Conservation (phyloP, 2,329 filamentous ascomycete genomes). For the Neofusicoccum cordaticola region DNA sequence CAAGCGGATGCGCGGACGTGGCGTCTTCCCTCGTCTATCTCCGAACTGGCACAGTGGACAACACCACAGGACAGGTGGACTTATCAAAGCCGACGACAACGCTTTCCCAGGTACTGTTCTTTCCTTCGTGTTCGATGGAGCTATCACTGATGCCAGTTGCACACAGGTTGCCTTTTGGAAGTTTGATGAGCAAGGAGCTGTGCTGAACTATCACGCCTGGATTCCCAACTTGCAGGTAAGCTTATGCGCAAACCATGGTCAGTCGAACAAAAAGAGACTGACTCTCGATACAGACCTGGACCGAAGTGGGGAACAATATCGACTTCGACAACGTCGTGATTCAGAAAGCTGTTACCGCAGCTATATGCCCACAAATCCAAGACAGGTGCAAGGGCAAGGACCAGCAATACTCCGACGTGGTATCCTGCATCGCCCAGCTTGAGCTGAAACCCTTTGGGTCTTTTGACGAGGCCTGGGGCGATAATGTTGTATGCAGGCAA, state of each 20-base stretch:
- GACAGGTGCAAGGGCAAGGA: constrained; percentile 36
- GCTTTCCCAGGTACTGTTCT: not conserved
- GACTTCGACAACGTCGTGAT: constrained; percentile 28
- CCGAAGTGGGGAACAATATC: constrained; percentile 27
- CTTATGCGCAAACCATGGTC: not conserved
- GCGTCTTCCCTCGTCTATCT: constrained; percentile 40
- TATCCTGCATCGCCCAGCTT: constrained; percentile 34
- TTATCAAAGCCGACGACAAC: not conserved
- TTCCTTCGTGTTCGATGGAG: no score
- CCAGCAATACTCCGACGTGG: constrained; percentile 35
- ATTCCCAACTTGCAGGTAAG: constrained; percentile 39
- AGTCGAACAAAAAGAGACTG: not conserved
- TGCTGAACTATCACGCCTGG: constrained; percentile 45
- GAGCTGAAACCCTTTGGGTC: constrained; percentile 37
- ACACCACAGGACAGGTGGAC: not conserved
- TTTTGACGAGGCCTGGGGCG: constrained; percentile 45
- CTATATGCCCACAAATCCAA: constrained; percentile 36
- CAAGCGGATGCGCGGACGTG: constrained; percentile 35
- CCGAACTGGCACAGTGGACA: not conserved
- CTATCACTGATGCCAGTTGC: no score
- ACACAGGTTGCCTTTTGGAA: constrained; percentile 43
- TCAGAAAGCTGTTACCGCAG: constrained; percentile 25
- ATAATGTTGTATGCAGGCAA: constrained; percentile 43
- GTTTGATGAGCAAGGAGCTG: constrained; percentile 44
- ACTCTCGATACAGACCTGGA: constrained; percentile 25